Evolutionary conservation across 2,329 filamentous ascomycete genomes (phyloP), one percentile per base, ranked within the genome.

Genomic region (Diatrype stigma): DNA sequence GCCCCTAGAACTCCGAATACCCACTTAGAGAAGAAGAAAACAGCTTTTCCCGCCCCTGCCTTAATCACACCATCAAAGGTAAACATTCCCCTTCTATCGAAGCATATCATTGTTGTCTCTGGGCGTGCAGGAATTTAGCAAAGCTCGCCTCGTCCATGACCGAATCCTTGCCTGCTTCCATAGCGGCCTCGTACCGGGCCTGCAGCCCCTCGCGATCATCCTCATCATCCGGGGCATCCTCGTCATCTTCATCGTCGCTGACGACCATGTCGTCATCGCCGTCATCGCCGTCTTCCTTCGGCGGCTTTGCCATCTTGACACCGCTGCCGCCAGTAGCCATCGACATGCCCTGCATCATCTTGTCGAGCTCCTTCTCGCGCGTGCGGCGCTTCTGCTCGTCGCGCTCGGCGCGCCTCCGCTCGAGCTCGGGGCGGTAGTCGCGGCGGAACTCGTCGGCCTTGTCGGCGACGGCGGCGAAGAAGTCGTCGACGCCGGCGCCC

Each of bases 331-430:
- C 66, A 30, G 26, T 62, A 11, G 68, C 70, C 56, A 80, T 76
- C 2, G 75, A 75, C 89, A 99, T 96, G 60, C 94, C 93, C 67
- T 87, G 87, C 91, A 99, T 96, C 76, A 99, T 84, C 74, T 90
- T 91, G 54, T 89, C 89, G 26, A 99, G 73, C 68, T 99, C 92
- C 63, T 86, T 82, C 63, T 96, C 86, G 44, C 91, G 79, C 26
- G 82, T 73, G 52, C 80, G 80, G 54, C 82, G 78, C 74, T 92
- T 93, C 59, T 84, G 79, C 54, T 87, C 81, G 54, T 95, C 89
- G 22, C 91, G 81, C 67, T 93, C 85, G 53, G 82, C 80, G 56
- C 84, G 79, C 65, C 89, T 82, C 55, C 84, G 82, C 71, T 96
- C 90, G 51, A 97, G 78, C 70, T 97, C 94, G 0, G 94, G 94